Evolutionary conservation across 2,329 filamentous ascomycete genomes (phyloP).

Genomic region (Tympanopsis confertula): DNA sequence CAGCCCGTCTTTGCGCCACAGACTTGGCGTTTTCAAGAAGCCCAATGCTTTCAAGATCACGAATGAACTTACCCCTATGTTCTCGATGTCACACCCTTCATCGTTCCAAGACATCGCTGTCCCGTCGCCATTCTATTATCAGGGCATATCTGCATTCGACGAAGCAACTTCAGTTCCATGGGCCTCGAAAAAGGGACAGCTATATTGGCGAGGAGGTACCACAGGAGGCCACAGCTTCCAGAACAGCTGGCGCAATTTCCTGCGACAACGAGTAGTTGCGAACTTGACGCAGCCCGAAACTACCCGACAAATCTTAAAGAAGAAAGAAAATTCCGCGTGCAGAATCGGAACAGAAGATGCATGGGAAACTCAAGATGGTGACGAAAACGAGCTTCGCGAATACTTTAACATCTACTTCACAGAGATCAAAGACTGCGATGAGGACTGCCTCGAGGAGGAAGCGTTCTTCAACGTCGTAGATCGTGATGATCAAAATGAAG

Average conservation of each 20-base stretch:
- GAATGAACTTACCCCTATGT: slow-evolving; percentile 84
- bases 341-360: too few species aligned
- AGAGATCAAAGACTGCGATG: background rate
- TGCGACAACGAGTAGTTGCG: too few species aligned
- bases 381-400: background rate
- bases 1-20: slow-evolving; percentile 66
- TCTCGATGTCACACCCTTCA: slow-evolving; percentile 90
- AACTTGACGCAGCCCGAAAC: too few species aligned
- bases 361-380: background rate
- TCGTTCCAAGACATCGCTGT: slow-evolving; percentile 94
- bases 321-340: too few species aligned
- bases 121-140: slow-evolving; percentile 96
- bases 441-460: background rate
- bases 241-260: too few species aligned
- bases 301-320: too few species aligned
- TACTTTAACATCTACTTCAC: background rate
- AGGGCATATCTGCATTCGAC: too few species aligned
- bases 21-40: slow-evolving; percentile 84
- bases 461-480: background rate
- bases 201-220: too few species aligned
- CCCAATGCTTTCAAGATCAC: slow-evolving; percentile 84
- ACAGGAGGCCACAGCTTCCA: too few species aligned
- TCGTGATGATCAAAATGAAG: background rate
- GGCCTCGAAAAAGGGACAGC: too few species aligned
- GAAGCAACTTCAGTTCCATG: too few species aligned